Conservation (phyloP, 1,139 yeast species). For the Candida sp. region DNA sequence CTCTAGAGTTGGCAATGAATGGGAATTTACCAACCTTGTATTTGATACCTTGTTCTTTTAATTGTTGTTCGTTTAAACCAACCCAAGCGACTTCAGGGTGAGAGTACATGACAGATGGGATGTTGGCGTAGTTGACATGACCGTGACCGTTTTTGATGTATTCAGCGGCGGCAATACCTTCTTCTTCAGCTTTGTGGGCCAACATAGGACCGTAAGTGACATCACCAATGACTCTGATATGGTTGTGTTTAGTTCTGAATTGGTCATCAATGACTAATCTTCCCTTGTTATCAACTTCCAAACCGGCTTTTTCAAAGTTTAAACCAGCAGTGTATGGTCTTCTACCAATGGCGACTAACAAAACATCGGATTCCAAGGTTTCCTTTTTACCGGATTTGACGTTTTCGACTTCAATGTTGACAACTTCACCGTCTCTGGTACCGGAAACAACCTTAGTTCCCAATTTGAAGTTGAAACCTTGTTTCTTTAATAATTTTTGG, state of each 20-base stretch:
- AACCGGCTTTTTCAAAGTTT: conserved; percentile 82
- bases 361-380: conserved; percentile 82
- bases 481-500: conserved; percentile 88
- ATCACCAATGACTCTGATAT: conserved; percentile 97
- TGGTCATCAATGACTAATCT: conserved; percentile 93
- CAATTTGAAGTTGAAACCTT: conserved; percentile 90
- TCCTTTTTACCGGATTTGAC: conserved; percentile 84
- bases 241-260: conserved; percentile 87
- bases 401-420: conserved; percentile 84
- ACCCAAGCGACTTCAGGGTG: conserved; percentile 99
- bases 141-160: conserved; percentile 92
- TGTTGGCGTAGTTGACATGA: conserved; percentile 96
- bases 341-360: conserved; percentile 97
- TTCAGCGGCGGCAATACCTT: conserved; percentile 98
- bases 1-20: conserved; percentile 98
- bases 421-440: conserved; percentile 82
- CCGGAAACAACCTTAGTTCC: conserved; percentile 91
- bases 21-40: conserved; percentile 98
- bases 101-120: conserved; percentile 98
- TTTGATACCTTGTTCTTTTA: conserved; percentile 88
- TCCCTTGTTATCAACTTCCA: conserved; percentile 89
- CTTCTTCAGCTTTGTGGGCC: conserved; percentile 99
- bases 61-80: conserved; percentile 94
- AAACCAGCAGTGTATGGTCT: conserved; percentile 95
- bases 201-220: conserved; percentile 99